These are phyloP conservation scores for Rhizopus delemar DNA, from an alignment of 371 early-diverging fungal species.

Conservation along the genomic window DNA sequence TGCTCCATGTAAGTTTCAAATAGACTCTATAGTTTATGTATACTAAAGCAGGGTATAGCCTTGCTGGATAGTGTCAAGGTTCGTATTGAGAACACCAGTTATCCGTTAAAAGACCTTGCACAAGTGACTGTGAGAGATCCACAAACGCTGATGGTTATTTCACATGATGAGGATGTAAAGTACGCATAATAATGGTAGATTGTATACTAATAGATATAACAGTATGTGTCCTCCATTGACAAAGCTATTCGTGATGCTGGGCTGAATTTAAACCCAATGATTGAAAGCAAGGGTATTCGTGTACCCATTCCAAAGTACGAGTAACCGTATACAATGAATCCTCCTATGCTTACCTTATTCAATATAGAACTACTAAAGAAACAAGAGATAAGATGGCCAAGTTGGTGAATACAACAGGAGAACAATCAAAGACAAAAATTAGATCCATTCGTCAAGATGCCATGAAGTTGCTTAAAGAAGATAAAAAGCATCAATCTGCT, in stretches of 20 bases:
- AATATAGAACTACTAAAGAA: conserved; percentile 72
- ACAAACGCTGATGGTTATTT: conserved; percentile 78
- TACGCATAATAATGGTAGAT: no score
- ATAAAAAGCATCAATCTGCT: conserved; percentile 55
- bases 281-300: conserved; percentile 68
- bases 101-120: conserved; percentile 70
- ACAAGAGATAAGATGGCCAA: conserved; percentile 77
- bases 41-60: conserved; percentile 37
- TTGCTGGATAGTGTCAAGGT: conserved; percentile 77
- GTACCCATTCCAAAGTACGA: conserved; percentile 86
- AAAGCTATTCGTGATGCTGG: conserved; percentile 82
- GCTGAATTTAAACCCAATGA: conserved; percentile 80
- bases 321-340: no score
- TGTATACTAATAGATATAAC: conserved; percentile 5
- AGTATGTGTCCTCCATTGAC: conserved; percentile 75
- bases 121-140: conserved; percentile 87
- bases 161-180: conserved; percentile 74
- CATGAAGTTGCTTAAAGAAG: conserved; percentile 75
- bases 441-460: conserved; percentile 72
- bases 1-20: conserved; percentile 61
- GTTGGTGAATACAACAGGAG: conserved; percentile 64
- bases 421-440: conserved; percentile 69
- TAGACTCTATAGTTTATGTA: not conserved
- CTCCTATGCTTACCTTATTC: no score
- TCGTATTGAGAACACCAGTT: conserved; percentile 56